Percentiles rank a stretch among this genome's conserved stretches.
phyloP scores from a whole-genome alignment of 2,329 filamentous ascomycete species.

The Colletotrichum sp. region DNA sequence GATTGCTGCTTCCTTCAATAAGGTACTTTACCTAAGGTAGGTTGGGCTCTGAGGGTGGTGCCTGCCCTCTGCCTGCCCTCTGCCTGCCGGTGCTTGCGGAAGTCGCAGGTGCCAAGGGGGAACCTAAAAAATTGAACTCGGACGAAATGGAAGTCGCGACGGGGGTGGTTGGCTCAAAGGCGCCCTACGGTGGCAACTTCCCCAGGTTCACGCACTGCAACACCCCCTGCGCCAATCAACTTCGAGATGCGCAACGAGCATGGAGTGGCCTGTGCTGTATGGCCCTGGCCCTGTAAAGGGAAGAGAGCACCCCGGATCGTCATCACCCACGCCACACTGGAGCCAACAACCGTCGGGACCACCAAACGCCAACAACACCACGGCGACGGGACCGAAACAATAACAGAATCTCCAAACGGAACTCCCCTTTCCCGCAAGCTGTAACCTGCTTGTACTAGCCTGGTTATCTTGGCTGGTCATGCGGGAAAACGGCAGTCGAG shows the following conservation, averaged over 20 bases:
- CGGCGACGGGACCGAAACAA: not conserved
- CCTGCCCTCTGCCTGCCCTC: not conserved
- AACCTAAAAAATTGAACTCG: not conserved
- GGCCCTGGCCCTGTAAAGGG: not conserved
- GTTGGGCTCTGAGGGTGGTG: no score
- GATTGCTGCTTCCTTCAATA: not conserved
- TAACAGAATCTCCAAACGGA: not conserved
- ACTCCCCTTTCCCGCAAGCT: not conserved
- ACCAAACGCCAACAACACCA: not conserved
- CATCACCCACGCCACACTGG: not conserved
- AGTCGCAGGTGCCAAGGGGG: not conserved
- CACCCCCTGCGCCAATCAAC: not conserved
- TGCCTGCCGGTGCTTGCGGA: not conserved
- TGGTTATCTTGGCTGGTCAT: not conserved
- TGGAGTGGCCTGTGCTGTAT: not conserved
- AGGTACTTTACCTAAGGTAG: no score
- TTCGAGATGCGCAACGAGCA: not conserved
- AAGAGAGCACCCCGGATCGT: not conserved
- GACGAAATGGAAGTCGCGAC: not conserved
- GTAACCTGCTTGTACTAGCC: not conserved
- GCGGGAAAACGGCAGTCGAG: not conserved
- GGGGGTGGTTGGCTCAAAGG: not conserved
- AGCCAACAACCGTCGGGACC: not conserved
- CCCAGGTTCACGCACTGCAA: not conserved
- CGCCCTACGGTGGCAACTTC: not conserved